These are phyloP conservation scores for Paecilomyces variotii DNA, from an alignment of 2,329 filamentous ascomycete species.

Conservation along the genomic window DNA sequence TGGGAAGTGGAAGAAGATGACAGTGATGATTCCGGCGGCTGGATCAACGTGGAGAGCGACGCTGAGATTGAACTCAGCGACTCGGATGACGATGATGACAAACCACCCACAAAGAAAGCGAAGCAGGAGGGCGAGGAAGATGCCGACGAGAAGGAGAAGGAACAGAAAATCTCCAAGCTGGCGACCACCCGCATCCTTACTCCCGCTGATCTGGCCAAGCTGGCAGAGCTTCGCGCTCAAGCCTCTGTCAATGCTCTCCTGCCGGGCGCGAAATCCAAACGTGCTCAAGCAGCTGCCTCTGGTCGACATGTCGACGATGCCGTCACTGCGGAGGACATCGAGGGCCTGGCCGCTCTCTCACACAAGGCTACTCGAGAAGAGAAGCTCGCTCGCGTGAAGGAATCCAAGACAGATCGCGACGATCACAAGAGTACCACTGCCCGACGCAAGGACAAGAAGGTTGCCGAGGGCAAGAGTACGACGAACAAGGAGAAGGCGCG, in stretches of 20 bases:
- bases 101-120: slow-evolving; percentile 57
- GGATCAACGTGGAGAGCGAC: slow-evolving; percentile 84
- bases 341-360: slow-evolving; percentile 67
- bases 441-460: slow-evolving; percentile 78
- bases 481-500: slow-evolving; percentile 96
- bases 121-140: slow-evolving; percentile 40
- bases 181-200: slow-evolving; percentile 93
- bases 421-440: slow-evolving; percentile 84
- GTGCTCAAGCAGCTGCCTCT: slow-evolving; percentile 43
- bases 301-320: slow-evolving; percentile 73
- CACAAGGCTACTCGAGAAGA: slow-evolving; percentile 81
- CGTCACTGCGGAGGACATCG: slow-evolving; percentile 84
- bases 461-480: slow-evolving; percentile 82
- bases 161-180: slow-evolving; percentile 45
- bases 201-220: slow-evolving; percentile 89
- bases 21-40: slow-evolving; percentile 71
- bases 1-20: slow-evolving; percentile 56
- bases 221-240: slow-evolving; percentile 74
- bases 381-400: slow-evolving; percentile 71
- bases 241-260: slow-evolving; percentile 61
- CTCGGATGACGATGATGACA: slow-evolving; percentile 60
- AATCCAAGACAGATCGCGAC: slow-evolving; percentile 67
- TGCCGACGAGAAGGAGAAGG: slow-evolving; percentile 19
- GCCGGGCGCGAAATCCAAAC: slow-evolving; percentile 32
- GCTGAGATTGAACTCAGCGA: slow-evolving; percentile 67